Conservation (phyloP, 208 protist genomes). For the Leishmania lainsoni region DNA sequence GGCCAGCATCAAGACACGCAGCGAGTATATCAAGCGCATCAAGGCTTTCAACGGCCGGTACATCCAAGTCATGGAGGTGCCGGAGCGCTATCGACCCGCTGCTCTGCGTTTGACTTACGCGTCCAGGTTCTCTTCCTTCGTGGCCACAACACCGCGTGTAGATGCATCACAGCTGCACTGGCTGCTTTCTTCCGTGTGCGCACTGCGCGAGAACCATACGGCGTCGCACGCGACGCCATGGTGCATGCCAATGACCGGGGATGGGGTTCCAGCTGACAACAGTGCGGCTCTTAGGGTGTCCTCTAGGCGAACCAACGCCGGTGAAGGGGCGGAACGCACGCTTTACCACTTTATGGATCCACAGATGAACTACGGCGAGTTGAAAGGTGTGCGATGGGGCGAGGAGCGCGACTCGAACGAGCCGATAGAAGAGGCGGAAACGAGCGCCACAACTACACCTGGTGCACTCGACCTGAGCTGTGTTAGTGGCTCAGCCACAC, state of each 20-base stretch:
- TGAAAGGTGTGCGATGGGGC: slow-evolving; percentile 32
- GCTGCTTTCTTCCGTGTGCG: slow-evolving; percentile 40
- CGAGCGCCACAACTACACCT: too few relatives aligned
- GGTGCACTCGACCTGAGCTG: background rate
- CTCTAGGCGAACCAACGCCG: background rate
- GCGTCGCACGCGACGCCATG: background rate
- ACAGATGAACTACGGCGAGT: slow-evolving; percentile 39
- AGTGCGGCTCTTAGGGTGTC: background rate
- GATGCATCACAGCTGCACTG: slow-evolving; percentile 53
- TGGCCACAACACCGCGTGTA: slow-evolving; percentile 47
- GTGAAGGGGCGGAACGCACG: slow-evolving; percentile 1
- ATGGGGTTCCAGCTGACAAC: background rate
- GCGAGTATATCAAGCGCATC: slow-evolving; percentile 83
- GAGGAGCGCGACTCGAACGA: background rate
- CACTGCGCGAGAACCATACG: slow-evolving; percentile 27
- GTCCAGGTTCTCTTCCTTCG: slow-evolving; percentile 57
- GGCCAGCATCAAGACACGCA: slow-evolving; percentile 60
- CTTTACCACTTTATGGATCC: slow-evolving; percentile 49
- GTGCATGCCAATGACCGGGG: background rate
- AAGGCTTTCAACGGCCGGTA: slow-evolving; percentile 70
- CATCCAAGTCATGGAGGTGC: slow-evolving; percentile 44
- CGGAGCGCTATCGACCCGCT: slow-evolving; percentile 29
- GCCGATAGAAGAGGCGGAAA: background rate
- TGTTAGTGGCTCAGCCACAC: background rate
- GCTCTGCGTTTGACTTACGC: slow-evolving; percentile 46